Evolutionary conservation across 2,329 filamentous ascomycete genomes (phyloP).

Genomic region (Diaporthe citrichinensis): DNA sequence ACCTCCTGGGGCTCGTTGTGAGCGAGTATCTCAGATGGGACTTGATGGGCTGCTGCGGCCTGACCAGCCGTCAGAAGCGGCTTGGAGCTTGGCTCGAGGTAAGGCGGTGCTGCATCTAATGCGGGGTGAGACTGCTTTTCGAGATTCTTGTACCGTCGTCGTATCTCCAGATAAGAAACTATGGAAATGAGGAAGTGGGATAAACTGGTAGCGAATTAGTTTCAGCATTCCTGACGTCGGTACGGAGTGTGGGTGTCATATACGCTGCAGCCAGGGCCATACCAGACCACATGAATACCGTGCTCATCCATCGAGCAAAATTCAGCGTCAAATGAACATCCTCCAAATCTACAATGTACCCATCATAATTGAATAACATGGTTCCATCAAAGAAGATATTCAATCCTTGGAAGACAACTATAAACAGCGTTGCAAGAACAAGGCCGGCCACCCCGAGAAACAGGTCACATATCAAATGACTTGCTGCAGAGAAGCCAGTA

Average conservation of each 20-base stretch:
- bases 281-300: neutral
- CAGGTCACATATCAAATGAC: neutral
- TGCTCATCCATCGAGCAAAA: neutral
- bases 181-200: neutral
- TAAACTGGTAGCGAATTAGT: neutral
- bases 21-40: neutral
- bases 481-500: neutral
- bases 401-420: neutral
- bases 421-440: neutral
- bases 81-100: neutral
- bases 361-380: no score
- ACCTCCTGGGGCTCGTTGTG: neutral
- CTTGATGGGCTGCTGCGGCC: neutral
- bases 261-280: neutral
- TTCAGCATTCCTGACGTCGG: rapidly evolving
- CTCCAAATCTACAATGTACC: neutral
- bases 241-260: neutral
- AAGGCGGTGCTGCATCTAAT: neutral
- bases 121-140: neutral
- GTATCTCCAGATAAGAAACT: neutral
- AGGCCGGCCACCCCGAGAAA: neutral
- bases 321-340: neutral
- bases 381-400: neutral
- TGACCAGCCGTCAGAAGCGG: neutral
- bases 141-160: neutral